Evolutionary conservation across 2,329 filamentous ascomycete genomes (phyloP), one percentile per base, ranked within the genome.

Genomic region (Xylaria sp.): DNA sequence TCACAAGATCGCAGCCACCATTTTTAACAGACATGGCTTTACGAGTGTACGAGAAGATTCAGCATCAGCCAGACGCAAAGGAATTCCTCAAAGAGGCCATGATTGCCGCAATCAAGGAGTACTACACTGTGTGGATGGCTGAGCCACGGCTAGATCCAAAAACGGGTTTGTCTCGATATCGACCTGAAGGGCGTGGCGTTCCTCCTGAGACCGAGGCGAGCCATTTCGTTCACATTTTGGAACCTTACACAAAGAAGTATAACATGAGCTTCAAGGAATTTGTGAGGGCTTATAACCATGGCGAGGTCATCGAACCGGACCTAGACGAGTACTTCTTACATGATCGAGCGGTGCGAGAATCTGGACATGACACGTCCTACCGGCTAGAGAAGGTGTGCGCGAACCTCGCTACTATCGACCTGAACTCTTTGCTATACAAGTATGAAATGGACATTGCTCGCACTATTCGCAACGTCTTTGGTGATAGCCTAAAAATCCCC

Each of bases 21-120:
- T 98, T 99, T 83, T 84, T 99, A 66, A 99, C 96, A 1, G 96
- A 99, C 81, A 98, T 99, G 94, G 92, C 95, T 12, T 85, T 98
- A 59, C 91, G 94, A 65, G 94, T 97, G 51, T 98, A 96, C 79
- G 94, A 98, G 76, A 92, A 92, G 78, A 98, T 98, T 81, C 94
- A 94, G 83, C 90, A 94, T 74, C 92, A 97, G 79, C 89, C 91
- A 0, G 92, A 90, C 58, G 89, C 94, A 1, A 81, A 90, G 60
- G 93, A 97, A 0, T 98, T 98, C 80, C 85, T 99, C 71, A 88
- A 89, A 39, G 88, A 88, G 18, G 89, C 94, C 7, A 92, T 94
- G 37, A 86, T 97, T 48, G 95, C 96, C 7, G 96, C 95, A 12
- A 98, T 98, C 84, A 99, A 98, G 82, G 94, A 98, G 80, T 98